Percentiles rank a stretch among this genome's conserved stretches.
These are phyloP conservation scores for Athelia sp. DNA, from an alignment of 1,284 basidiomycete species.

Conservation along the genomic window DNA sequence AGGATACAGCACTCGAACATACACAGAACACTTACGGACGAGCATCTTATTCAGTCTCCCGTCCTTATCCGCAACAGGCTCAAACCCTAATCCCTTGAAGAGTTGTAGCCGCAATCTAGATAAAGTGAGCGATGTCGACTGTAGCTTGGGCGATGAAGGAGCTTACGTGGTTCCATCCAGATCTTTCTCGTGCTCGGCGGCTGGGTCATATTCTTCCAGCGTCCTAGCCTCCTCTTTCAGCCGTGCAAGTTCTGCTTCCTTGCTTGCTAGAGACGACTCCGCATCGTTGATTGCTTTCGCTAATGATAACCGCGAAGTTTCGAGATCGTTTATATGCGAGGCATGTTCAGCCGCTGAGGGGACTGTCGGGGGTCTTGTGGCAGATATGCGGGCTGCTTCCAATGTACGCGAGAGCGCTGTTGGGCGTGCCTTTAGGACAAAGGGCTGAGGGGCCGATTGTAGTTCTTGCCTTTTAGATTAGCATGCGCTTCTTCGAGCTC, in stretches of 20 bases:
- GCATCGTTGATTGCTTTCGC: slow-evolving; percentile 72
- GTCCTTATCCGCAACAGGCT: slow-evolving; percentile 51
- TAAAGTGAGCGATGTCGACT: slow-evolving; percentile 4
- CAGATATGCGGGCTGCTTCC: slow-evolving; percentile 65
- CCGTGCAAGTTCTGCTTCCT: slow-evolving; percentile 62
- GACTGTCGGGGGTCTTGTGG: slow-evolving; percentile 61
- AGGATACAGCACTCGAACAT: neutral
- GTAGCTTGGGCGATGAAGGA: slow-evolving; percentile 5
- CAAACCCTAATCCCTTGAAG: slow-evolving; percentile 66
- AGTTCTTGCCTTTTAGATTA: slow-evolving; percentile 49
- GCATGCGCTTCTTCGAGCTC: slow-evolving; percentile 60
- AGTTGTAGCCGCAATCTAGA: slow-evolving; percentile 59
- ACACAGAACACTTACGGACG: slow-evolving; percentile 47
- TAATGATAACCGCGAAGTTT: slow-evolving; percentile 56
- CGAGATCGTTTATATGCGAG: slow-evolving; percentile 57
- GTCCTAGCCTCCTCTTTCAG: slow-evolving; percentile 57
- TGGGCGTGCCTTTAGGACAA: slow-evolving; percentile 1
- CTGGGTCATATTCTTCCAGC: slow-evolving; percentile 66
- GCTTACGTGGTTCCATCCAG: slow-evolving; percentile 66
- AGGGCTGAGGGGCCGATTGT: neutral
- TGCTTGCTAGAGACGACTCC: slow-evolving; percentile 57
- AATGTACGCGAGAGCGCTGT: slow-evolving; percentile 60
- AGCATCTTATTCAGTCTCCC: slow-evolving; percentile 55
- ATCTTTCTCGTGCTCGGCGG: slow-evolving; percentile 59
- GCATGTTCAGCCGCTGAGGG: slow-evolving; percentile 63